Percentiles rank a stretch among this genome's conserved stretches.
These are phyloP conservation scores for Besnoitia besnoiti DNA, from an alignment of 169 alveolate genomes.

Conservation along the genomic window DNA sequence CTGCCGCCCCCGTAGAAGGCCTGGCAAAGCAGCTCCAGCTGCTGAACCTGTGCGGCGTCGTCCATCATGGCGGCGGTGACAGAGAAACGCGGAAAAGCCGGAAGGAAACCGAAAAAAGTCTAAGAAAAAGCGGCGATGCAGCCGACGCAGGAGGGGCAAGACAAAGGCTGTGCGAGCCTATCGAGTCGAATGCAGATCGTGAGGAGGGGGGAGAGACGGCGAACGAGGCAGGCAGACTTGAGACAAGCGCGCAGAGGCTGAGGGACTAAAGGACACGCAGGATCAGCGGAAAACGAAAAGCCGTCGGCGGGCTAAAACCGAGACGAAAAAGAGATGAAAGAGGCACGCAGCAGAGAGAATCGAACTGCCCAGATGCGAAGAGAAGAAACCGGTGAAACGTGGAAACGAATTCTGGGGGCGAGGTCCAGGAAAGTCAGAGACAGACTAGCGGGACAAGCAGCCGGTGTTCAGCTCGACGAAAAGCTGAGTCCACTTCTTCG, in stretches of 20 bases:
- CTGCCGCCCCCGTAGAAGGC: conserved; percentile 72
- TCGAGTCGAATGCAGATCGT: not conserved
- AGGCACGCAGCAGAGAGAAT: not conserved
- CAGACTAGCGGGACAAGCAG: not conserved
- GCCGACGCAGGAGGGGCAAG: not conserved
- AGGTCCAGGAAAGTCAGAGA: not conserved
- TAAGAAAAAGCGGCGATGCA: not conserved
- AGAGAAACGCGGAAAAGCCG: not conserved
- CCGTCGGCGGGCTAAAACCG: not conserved
- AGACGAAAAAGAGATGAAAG: not conserved
- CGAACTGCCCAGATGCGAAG: not conserved
- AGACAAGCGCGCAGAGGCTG: not conserved
- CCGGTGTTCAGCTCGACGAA: no score
- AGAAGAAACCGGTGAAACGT: not conserved
- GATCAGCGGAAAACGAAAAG: not conserved
- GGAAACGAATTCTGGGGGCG: not conserved
- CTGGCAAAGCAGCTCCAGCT: conserved; percentile 73
- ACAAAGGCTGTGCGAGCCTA: not conserved
- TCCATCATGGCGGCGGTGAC: conserved; percentile 15
- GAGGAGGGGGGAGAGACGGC: not conserved
- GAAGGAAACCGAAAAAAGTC: not conserved
- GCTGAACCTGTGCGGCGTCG: conserved; percentile 67
- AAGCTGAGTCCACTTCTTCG: not conserved
- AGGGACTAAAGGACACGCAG: not conserved
- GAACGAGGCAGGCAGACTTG: not conserved